These are phyloP conservation scores for Colletotrichum incanum DNA, from an alignment of 2,329 filamentous ascomycete species.

Conservation along the genomic window DNA sequence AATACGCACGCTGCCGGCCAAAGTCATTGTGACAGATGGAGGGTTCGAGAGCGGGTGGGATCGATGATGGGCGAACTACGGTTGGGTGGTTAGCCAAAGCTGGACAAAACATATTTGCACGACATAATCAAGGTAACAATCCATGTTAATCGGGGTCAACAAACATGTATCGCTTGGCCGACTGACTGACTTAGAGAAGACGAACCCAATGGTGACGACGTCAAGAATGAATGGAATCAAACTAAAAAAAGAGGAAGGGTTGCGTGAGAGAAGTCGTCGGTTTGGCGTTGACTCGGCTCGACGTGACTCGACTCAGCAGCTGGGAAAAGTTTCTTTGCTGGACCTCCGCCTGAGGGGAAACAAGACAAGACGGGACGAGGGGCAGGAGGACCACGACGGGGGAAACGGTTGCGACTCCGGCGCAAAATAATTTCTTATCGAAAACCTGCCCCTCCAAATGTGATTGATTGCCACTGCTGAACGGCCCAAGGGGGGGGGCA, in stretches of 20 bases:
- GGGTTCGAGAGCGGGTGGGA: background rate
- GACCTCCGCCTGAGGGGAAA: constrained; percentile 19
- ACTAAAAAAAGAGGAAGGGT: background rate
- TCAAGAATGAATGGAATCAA: background rate
- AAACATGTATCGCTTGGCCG: background rate
- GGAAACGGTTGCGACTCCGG: constrained; percentile 22
- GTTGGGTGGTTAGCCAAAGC: background rate
- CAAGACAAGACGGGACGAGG: background rate
- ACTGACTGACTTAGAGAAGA: background rate
- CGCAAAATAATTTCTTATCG: constrained; percentile 31
- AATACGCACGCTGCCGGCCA: constrained; percentile 52
- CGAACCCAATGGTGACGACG: background rate
- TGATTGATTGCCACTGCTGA: background rate
- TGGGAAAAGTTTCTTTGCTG: constrained; percentile 27
- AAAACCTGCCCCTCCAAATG: constrained; percentile 35
- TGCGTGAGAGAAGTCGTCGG: background rate
- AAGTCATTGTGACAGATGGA: constrained; percentile 23
- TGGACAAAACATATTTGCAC: background rate
- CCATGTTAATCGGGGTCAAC: background rate
- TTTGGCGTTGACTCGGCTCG: constrained; percentile 8
- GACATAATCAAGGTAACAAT: background rate
- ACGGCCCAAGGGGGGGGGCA: background rate
- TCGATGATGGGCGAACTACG: background rate
- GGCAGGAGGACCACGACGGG: background rate
- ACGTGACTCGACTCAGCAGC: background rate